Evolutionary conservation across 148 eudicot genomes (phyloP).

Genomic region (Rheum nobile): DNA sequence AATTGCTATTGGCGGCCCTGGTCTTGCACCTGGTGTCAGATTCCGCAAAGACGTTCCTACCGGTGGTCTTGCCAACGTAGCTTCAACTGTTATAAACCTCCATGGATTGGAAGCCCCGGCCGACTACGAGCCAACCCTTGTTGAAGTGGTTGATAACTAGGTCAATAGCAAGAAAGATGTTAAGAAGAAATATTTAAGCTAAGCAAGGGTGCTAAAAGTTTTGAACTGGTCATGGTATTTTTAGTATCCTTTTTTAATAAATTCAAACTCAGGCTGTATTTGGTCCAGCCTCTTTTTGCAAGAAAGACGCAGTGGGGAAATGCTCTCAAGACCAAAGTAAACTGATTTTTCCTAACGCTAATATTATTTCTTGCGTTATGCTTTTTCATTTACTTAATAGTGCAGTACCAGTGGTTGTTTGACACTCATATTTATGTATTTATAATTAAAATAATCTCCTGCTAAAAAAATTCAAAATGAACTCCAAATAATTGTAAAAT

Average conservation of each 20-base stretch:
- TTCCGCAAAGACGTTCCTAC: constrained; percentile 72
- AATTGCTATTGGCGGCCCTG: constrained; percentile 92
- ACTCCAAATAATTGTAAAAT: too few relatives aligned
- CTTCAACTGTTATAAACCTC: constrained; percentile 84
- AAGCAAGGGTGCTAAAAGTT: background rate
- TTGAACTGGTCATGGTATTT: background rate
- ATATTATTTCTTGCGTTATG: background rate
- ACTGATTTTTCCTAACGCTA: background rate
- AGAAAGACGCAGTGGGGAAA: background rate
- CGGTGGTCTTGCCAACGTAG: constrained; percentile 89
- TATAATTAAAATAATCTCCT: too few relatives aligned
- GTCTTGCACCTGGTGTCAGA: constrained; percentile 67
- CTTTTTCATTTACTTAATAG: too few relatives aligned
- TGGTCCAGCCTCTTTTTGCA: background rate
- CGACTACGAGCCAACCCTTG: constrained; percentile 77
- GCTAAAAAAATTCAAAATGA: too few relatives aligned
- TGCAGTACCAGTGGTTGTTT: too few relatives aligned
- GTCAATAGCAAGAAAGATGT: background rate
- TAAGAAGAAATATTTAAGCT: background rate
- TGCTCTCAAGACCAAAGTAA: background rate
- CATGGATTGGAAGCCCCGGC: constrained; percentile 78
- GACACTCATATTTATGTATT: too few relatives aligned
- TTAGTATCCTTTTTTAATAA: background rate
- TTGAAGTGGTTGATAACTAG: constrained; percentile 41
- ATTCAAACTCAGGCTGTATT: background rate